phyloP scores from a whole-genome alignment of 352 stramenopile genomes.

The Blastocystis sp. region DNA sequence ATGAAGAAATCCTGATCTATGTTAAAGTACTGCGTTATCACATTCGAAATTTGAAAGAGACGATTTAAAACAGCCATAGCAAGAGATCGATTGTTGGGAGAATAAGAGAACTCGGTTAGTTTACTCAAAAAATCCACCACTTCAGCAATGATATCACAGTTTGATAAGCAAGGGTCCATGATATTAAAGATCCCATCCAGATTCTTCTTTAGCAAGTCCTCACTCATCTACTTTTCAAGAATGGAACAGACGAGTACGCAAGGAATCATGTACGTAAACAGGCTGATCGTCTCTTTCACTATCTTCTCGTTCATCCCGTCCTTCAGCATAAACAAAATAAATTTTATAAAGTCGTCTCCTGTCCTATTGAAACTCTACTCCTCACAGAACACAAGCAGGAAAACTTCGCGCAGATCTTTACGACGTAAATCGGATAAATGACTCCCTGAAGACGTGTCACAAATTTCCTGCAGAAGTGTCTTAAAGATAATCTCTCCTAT shows the following conservation, averaged over 20 bases:
- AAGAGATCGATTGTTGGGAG: not conserved
- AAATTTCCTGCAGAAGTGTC: slow-evolving; percentile 24
- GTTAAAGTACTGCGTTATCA: not conserved
- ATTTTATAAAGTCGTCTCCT: slow-evolving; percentile 1
- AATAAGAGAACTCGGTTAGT: not conserved
- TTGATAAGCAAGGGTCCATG: not conserved
- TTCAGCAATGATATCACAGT: not conserved
- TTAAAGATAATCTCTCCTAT: slow-evolving; percentile 31
- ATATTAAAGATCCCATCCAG: not conserved
- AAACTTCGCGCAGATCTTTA: not conserved
- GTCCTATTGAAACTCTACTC: slow-evolving; percentile 10
- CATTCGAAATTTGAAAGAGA: not conserved
- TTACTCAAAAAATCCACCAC: not conserved
- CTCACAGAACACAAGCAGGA: not conserved
- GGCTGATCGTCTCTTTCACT: not conserved
- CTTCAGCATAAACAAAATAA: slow-evolving; percentile 11
- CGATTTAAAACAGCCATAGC: not conserved
- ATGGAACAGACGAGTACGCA: not conserved
- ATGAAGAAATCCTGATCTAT: not conserved
- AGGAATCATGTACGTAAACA: not conserved
- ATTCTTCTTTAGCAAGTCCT: not conserved
- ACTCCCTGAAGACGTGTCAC: not conserved
- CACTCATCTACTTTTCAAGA: not conserved
- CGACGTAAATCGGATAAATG: slow-evolving; percentile 1
- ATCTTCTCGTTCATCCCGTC: not conserved